phyloP scores from a whole-genome alignment of 2,329 filamentous ascomycete genomes.

The Drechmeria coniospora region DNA sequence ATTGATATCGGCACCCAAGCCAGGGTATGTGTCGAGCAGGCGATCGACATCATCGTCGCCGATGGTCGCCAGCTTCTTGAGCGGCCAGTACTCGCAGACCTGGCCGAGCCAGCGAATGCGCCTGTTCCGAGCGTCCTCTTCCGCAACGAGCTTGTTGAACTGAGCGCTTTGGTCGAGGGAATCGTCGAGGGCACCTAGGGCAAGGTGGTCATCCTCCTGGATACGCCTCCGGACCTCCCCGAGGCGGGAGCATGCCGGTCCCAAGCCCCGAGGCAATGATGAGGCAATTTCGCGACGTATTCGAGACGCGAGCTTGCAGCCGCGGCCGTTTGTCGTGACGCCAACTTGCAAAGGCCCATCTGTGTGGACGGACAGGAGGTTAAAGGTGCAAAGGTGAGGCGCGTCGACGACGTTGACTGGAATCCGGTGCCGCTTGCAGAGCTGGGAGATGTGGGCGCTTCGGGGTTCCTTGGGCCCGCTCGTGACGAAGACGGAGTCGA shows the following conservation, averaged over 20 bases:
- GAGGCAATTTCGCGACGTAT: slow-evolving; percentile 80
- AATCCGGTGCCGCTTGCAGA: slow-evolving; percentile 69
- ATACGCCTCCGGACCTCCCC: slow-evolving; percentile 57
- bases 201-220: slow-evolving; percentile 52
- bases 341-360: slow-evolving; percentile 90
- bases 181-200: slow-evolving; percentile 32
- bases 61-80: slow-evolving; percentile 65
- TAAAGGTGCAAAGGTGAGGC: slow-evolving; percentile 75
- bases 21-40: slow-evolving; percentile 59
- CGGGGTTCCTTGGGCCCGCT: slow-evolving; percentile 28
- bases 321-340: slow-evolving; percentile 86
- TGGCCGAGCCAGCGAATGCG: slow-evolving; percentile 88
- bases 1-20: slow-evolving; percentile 10
- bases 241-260: slow-evolving; percentile 59
- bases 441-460: slow-evolving; percentile 49
- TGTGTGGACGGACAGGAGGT: slow-evolving; percentile 71
- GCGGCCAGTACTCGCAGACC: slow-evolving; percentile 97
- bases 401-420: slow-evolving; percentile 88
- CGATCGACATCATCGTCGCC: slow-evolving; percentile 63
- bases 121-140: slow-evolving; percentile 60
- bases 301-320: slow-evolving; percentile 82
- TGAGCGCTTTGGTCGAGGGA: slow-evolving; percentile 59
- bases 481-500: slow-evolving; percentile 89
- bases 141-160: slow-evolving; percentile 72
- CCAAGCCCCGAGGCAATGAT: slow-evolving; percentile 59